Evolutionary conservation across 139 green algal species (phyloP), one percentile per base, ranked within the genome.

Genomic region (Gonium pectorale): DNA sequence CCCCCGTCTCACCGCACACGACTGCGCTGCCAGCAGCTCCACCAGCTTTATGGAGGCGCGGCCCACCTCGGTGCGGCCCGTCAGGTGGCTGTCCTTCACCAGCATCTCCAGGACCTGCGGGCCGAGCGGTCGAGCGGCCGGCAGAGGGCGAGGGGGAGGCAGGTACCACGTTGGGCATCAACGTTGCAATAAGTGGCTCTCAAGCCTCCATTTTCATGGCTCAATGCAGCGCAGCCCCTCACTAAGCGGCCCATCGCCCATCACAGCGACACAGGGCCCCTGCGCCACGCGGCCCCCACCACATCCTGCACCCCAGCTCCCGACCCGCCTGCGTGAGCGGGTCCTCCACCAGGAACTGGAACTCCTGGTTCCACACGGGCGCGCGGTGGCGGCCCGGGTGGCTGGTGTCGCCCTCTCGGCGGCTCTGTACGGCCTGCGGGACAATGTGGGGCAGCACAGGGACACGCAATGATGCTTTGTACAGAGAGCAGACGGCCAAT

Each of bases 351-450:
- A 98, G 89, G 67, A 98, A 97, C 89, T 98, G 94, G 85, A 97
- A 95, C 87, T 97, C 95, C 92, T 98, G 95, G 90, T 98, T 98
- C 96, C 96, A 98, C 31, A 97, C 92, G 13, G 95, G 96, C 4
- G 90, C 88, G 6, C 94, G 86, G 89, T 98, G 94, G 52, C 83
- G 81, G 64, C 94, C 94, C 22, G 87, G 72, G 43, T 92, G 88
- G 67, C 83, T 91, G 35, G 96, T 98, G 77, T 97, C 96, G 66
- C 92, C 91, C 62, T 98, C 95, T 0, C 91, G 85, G 27, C 94
- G 87, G 56, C 86, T 94, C 64, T 86, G 83, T n/a, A 96, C 90
- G 3, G 94, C 93, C 78, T 89, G 86, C 40, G 67, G 62, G 56
- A 31, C 6, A n/a, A n/a, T n/a, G n/a, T n/a, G n/a, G n/a, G n/a